Conservation (phyloP, 768 basidiomycete genomes). For the Xerocomellus chrysenteron region DNA sequence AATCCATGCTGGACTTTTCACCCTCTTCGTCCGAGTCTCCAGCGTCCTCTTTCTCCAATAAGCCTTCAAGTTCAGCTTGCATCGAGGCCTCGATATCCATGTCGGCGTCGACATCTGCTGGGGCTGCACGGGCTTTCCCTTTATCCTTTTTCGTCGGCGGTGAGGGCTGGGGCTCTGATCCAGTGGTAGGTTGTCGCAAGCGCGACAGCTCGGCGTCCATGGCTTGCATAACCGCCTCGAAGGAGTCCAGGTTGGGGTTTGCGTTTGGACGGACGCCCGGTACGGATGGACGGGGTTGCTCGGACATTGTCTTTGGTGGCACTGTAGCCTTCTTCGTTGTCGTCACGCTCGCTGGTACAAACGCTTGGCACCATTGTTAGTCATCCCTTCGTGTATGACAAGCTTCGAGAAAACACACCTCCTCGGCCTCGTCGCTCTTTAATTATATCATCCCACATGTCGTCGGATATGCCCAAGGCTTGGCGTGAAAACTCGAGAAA, state of each 20-base stretch:
- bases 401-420: conserved; percentile 50
- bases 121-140: conserved; percentile 31
- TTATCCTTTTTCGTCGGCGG: conserved; percentile 48
- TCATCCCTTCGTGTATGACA: not conserved
- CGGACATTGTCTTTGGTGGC: conserved; percentile 7
- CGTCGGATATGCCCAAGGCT: conserved; percentile 82
- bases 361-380: conserved; percentile 43
- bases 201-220: conserved; percentile 84
- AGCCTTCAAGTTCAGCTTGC: conserved; percentile 79
- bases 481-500: conserved; percentile 95
- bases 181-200: conserved; percentile 31
- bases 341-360: conserved; percentile 44
- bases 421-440: conserved; percentile 74
- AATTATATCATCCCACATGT: conserved; percentile 88
- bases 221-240: conserved; percentile 94
- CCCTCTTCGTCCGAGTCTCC: conserved; percentile 56
- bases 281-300: conserved; percentile 21
- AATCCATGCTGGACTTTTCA: conserved; percentile 60
- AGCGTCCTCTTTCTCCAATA: conserved; percentile 48
- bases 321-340: conserved; percentile 1
- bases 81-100: conserved; percentile 81
- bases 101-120: conserved; percentile 46
- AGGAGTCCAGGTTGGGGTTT: conserved; percentile 82
- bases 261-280: conserved; percentile 41
- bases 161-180: conserved; percentile 14